Base-by-base conservation (phyloP, 768 basidiomycete genomes). In the Fomitopsis pulvina region DNA sequence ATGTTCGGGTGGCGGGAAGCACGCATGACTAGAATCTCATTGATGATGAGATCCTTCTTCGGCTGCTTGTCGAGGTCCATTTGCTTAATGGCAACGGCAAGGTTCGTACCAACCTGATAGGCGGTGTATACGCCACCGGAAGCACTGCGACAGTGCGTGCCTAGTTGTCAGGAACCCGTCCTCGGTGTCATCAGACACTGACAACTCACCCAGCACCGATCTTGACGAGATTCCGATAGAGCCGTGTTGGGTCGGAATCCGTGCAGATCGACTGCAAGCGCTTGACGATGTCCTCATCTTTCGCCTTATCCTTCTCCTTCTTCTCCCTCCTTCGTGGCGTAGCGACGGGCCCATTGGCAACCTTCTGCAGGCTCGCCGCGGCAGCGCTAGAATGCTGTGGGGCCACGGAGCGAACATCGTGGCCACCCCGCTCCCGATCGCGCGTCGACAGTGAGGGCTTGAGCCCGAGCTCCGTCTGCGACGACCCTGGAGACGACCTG, bases 1-100 rank as follows among this genome's bases (percentile, higher is more conserved):
- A 98, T 97, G 65, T 99, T 99, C n/a, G 93, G 92, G 66, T 97
- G 94, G 29, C 90, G 79, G 16, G 89, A 90, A 21, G 92, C 85
- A 21, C 94, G 89, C 96, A 99, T 98, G 63, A 98, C 96, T 56
- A 99, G 81, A 57, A 98, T 98, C 69, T 99, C 96, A 69, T 99
- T 98, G 73, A 99, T 98, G 73, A 99, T 98, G 44, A 99, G 77
- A 64, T 98, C 95, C 69, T 98, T 97, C 78, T 98, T 98, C 37
- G 96, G 96, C 62, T 98, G 96, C 72, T 98, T 96, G 69, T 98
- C 94, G 26, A 99, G 78, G 74, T 99, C 96, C 96, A 98, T 99
- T 69, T 98, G 95, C 69, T 99, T 99, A 79, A 99, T 99, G 37
- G 96, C 96, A 28, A 98, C 96, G 10, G 83, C 87, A 27, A 90